Percentiles rank a stretch among this genome's conserved stretches.
Evolutionary conservation across 108 stramenopile species (phyloP).

Genomic region (Pseudonitzschia multiseries): DNA sequence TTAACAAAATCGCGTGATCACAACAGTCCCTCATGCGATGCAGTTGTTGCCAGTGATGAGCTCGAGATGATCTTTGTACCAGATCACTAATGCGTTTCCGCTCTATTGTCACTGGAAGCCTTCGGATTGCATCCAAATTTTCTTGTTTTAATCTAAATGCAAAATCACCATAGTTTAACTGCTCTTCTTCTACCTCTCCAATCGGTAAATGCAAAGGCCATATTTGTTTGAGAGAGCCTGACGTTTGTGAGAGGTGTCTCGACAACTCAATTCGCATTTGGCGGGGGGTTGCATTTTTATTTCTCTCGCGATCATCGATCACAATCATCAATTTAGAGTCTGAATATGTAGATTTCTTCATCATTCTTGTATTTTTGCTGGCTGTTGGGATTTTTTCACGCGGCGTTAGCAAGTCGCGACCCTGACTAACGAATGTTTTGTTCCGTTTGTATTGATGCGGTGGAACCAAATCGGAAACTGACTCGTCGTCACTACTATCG

Average conservation of each 20-base stretch:
- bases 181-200: conserved; percentile 22
- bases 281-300: conserved; percentile 31
- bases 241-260: conserved; percentile 5
- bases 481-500: conserved; percentile 10
- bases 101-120: conserved; percentile 28
- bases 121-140: neutral
- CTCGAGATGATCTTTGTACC: conserved; percentile 25
- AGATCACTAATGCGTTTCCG: conserved; percentile 35
- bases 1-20: conserved; percentile 26
- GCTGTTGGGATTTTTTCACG: neutral
- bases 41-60: conserved; percentile 44
- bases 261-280: conserved; percentile 30
- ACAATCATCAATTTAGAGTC: conserved; percentile 19
- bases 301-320: conserved; percentile 39
- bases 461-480: neutral
- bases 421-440: conserved; percentile 2
- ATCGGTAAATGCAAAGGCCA: conserved; percentile 22
- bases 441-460: neutral
- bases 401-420: neutral
- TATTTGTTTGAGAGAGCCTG: conserved; percentile 16
- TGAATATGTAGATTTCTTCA: neutral
- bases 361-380: neutral
- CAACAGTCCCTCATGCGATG: conserved; percentile 29
- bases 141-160: conserved; percentile 14
- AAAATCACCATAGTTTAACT: conserved; percentile 36